Conservation (phyloP, 2,329 filamentous ascomycete genomes). For the Colletotrichum chrysophilum region DNA sequence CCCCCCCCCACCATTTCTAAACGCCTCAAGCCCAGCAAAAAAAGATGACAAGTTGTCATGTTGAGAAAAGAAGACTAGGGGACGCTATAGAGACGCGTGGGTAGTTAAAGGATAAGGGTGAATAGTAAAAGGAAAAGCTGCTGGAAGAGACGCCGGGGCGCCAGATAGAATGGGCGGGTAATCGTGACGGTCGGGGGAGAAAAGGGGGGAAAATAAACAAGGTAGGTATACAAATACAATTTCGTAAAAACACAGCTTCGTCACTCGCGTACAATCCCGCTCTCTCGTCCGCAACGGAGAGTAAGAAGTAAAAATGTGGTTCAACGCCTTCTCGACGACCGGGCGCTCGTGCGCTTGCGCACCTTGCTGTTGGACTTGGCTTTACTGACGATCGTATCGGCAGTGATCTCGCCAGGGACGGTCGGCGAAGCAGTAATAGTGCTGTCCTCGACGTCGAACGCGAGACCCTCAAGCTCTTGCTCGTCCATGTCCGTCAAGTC, state of each 20-base stretch:
- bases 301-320: neutral
- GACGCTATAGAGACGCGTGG: neutral
- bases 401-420: slow-evolving; percentile 17
- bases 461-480: slow-evolving; percentile 79
- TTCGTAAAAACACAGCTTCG: neutral
- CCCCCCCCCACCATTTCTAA: neutral
- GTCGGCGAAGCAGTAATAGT: slow-evolving; percentile 46
- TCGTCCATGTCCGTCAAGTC: slow-evolving; percentile 92
- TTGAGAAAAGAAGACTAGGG: neutral
- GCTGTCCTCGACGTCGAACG: slow-evolving; percentile 56
- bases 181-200: neutral
- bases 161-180: neutral
- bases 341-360: slow-evolving; percentile 36
- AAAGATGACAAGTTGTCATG: neutral
- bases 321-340: slow-evolving; percentile 35
- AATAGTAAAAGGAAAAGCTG: neutral
- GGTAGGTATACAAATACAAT: slow-evolving; percentile 15
- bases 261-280: neutral
- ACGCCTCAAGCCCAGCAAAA: neutral
- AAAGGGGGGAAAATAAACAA: neutral
- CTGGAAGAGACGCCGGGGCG: neutral
- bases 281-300: neutral
- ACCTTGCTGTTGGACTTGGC: slow-evolving; percentile 31
- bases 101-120: slow-evolving; percentile 8
- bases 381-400: slow-evolving; percentile 27